Evolutionary conservation across 2,329 filamentous ascomycete species (phyloP).

Genomic region (Orbilia javanica): DNA sequence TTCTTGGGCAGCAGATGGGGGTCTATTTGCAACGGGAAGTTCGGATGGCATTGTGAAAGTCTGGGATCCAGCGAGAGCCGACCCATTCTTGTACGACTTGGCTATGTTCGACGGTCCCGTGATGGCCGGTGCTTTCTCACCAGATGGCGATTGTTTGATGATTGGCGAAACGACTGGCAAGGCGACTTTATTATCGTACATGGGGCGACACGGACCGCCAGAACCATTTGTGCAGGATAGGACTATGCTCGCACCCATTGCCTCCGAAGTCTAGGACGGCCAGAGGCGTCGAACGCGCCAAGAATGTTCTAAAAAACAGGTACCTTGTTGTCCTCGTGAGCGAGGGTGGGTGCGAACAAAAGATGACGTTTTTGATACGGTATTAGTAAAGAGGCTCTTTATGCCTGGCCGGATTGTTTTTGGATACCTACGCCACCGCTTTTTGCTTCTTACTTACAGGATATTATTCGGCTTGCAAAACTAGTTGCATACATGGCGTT

Average conservation of each 20-base stretch:
- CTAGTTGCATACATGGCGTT: constrained; percentile 15
- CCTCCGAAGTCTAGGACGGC: constrained; percentile 42
- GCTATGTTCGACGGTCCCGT: constrained; percentile 60
- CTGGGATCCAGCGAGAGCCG: constrained; percentile 60
- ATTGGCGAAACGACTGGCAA: constrained; percentile 61
- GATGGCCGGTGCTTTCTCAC: constrained; percentile 61
- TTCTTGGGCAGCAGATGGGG: constrained; percentile 57
- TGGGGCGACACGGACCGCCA: constrained; percentile 55
- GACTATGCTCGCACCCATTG: constrained; percentile 58
- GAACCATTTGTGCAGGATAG: constrained; percentile 56
- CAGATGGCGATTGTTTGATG: constrained; percentile 60
- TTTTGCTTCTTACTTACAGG: constrained; percentile 9
- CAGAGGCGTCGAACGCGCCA: constrained; percentile 44
- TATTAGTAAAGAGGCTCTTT: neutral
- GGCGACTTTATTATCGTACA: constrained; percentile 60
- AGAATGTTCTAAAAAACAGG: constrained; percentile 30
- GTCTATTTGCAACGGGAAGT: constrained; percentile 59
- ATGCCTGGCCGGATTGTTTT: neutral
- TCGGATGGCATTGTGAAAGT: constrained; percentile 61
- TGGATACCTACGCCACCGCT: neutral
- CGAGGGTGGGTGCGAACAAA: constrained; percentile 33
- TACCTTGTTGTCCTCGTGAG: constrained; percentile 41
- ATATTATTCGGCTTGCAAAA: neutral
- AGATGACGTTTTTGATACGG: constrained; percentile 40
- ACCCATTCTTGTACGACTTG: constrained; percentile 60